Conservation (phyloP, 441 rosid genomes). For the Croton laevigatus region DNA sequence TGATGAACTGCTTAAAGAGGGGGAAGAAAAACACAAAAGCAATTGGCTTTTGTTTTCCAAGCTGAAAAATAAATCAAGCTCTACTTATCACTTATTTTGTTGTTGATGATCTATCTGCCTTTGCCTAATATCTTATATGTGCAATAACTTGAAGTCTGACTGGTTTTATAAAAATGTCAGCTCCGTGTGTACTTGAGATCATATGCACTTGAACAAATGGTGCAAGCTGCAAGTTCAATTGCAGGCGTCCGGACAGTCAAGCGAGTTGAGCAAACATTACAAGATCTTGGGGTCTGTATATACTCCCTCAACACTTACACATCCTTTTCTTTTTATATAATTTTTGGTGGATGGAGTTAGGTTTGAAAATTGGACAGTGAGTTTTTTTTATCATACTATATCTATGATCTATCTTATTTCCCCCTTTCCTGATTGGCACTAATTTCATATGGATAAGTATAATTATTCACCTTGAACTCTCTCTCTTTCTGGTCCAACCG, state of each 20-base stretch:
- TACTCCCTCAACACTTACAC: too few relatives aligned
- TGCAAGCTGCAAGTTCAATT: too few relatives aligned
- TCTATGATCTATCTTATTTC: too few relatives aligned
- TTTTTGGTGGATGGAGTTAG: constrained; percentile 12
- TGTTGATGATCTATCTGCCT: not conserved
- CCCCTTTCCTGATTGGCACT: too few relatives aligned
- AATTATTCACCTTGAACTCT: too few relatives aligned
- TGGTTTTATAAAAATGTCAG: constrained; percentile 42
- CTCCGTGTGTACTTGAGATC: constrained; percentile 78
- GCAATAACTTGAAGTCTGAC: constrained; percentile 3
- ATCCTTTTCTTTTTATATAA: constrained; percentile 1
- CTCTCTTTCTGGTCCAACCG: too few relatives aligned
- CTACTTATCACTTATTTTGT: not conserved
- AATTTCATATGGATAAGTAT: too few relatives aligned
- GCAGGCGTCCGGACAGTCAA: constrained; percentile 93
- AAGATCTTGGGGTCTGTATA: constrained; percentile 90
- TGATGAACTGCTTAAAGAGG: not conserved
- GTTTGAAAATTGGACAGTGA: not conserved
- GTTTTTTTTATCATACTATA: too few relatives aligned
- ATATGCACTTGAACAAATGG: constrained; percentile 87
- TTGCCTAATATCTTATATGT: not conserved
- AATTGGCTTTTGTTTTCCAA: too few relatives aligned
- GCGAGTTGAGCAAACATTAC: constrained; percentile 91
- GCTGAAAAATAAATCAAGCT: not conserved
- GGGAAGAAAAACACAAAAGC: not conserved